phyloP scores from a whole-genome alignment of 2,329 filamentous ascomycete genomes.

The Xylariaceae sp. region DNA sequence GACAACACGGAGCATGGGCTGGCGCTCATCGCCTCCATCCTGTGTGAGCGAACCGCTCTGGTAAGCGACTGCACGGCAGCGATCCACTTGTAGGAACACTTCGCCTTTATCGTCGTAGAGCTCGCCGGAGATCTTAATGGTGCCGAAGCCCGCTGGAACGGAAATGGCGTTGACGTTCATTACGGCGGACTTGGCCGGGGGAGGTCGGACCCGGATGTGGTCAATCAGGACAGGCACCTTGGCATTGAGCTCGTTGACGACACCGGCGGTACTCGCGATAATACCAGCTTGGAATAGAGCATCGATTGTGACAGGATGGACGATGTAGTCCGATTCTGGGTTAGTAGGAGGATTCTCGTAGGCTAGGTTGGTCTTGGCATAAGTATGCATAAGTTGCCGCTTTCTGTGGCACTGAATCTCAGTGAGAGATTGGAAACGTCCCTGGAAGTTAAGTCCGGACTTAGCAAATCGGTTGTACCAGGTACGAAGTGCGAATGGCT shows the following conservation, averaged over 20 bases:
- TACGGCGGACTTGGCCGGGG: not conserved
- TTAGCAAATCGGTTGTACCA: constrained; percentile 20
- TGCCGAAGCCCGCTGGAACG: not conserved
- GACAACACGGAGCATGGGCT: constrained; percentile 16
- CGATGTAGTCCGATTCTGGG: constrained; percentile 15
- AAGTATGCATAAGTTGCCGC: constrained; percentile 8
- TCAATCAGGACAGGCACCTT: not conserved
- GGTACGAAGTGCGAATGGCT: constrained; percentile 13
- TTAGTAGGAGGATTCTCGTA: not conserved
- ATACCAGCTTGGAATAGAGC: constrained; percentile 4
- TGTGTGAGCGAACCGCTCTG: constrained; percentile 6
- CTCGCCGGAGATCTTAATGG: not conserved
- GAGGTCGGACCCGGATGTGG: constrained; percentile 4
- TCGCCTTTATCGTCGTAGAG: constrained; percentile 8
- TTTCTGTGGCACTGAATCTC: constrained; percentile 3
- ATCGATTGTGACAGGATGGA: constrained; percentile 16
- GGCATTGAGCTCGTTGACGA: not conserved
- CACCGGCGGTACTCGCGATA: constrained; percentile 5
- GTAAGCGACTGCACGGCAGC: not conserved
- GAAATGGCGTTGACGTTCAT: not conserved
- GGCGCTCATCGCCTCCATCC: constrained; percentile 11
- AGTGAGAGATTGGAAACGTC: not conserved
- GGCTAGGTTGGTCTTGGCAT: constrained; percentile 1
- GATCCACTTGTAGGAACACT: constrained; percentile 9
- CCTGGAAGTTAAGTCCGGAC: constrained; percentile 13